Conservation (phyloP, 192 early-diverging fungal genomes). For the Backusella westeae region DNA sequence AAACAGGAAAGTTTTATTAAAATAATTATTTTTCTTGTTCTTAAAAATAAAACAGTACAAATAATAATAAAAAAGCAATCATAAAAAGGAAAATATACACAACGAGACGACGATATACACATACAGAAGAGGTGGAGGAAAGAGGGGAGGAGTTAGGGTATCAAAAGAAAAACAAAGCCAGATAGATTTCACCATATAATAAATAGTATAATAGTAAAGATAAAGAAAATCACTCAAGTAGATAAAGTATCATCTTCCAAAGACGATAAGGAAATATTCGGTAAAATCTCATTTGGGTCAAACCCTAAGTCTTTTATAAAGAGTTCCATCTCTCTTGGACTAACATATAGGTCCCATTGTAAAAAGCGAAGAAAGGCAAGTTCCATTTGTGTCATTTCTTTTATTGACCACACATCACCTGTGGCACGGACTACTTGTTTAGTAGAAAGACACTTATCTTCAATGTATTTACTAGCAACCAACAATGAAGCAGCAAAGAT, state of each 20-base stretch:
- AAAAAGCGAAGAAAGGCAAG: constrained; percentile 34
- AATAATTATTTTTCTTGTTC: not conserved
- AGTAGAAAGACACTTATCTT: constrained; percentile 34
- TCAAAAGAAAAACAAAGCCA: not conserved
- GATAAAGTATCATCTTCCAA: constrained; percentile 11
- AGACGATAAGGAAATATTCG: not conserved
- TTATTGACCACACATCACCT: constrained; percentile 40
- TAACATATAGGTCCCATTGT: constrained; percentile 34
- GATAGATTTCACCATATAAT: constrained; percentile 1
- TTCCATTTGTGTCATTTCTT: constrained; percentile 41
- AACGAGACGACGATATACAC: not conserved
- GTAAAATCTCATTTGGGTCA: constrained; percentile 18
- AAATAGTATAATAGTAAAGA: not conserved
- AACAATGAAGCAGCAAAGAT: constrained; percentile 38
- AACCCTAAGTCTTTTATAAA: constrained; percentile 32
- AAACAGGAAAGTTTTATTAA: constrained; percentile 3
- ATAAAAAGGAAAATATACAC: not conserved
- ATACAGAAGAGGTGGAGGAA: not conserved
- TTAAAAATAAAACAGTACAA: not conserved
- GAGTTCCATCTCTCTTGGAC: constrained; percentile 20
- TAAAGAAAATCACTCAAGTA: not conserved
- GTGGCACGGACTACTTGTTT: constrained; percentile 36
- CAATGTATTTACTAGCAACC: constrained; percentile 39
- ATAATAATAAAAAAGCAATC: not conserved
- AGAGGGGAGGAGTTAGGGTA: not conserved